Conservation (phyloP, 371 early-diverging fungal genomes). For the Blastocladiella emersonii region DNA sequence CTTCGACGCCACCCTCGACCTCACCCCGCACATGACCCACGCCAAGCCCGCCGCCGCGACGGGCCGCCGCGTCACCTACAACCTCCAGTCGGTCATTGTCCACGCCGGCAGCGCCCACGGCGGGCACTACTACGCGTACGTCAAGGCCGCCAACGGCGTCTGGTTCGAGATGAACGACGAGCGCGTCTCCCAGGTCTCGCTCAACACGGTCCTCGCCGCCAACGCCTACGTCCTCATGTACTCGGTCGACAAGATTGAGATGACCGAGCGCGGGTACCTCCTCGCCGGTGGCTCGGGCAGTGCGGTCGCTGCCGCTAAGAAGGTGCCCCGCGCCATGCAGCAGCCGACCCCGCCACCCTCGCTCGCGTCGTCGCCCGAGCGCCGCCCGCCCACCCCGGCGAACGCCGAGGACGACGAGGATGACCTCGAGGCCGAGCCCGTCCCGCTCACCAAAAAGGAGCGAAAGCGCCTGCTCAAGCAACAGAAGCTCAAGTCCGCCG, state of each 20-base stretch:
- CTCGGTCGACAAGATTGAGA: constrained; percentile 12
- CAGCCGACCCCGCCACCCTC: neutral
- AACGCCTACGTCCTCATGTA: constrained; percentile 82
- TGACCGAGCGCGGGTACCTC: constrained; percentile 1
- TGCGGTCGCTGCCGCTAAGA: neutral
- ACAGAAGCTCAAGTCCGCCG: constrained; percentile 21
- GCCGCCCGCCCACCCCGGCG: constrained; percentile 1
- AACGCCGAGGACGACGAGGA: constrained; percentile 13
- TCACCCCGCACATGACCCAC: constrained; percentile 17
- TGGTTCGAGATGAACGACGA: constrained; percentile 76
- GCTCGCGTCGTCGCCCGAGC: constrained; percentile 15
- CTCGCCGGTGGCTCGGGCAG: no score
- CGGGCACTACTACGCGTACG: constrained; percentile 71
- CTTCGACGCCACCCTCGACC: constrained; percentile 24
- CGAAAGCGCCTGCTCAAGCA: constrained; percentile 15
- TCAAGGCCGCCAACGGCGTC: constrained; percentile 50
- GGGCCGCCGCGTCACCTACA: constrained; percentile 22
- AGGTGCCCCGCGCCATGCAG: neutral
- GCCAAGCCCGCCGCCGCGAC: constrained; percentile 14
- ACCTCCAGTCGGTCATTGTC: constrained; percentile 59
- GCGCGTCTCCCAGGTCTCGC: constrained; percentile 31
- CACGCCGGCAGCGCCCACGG: constrained; percentile 58
- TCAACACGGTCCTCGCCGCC: constrained; percentile 47
- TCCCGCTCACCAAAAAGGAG: constrained; percentile 10
- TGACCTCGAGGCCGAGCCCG: constrained; percentile 16